These are phyloP conservation scores for Penicillium diatomitis DNA, from an alignment of 495 filamentous ascomycete species.

Conservation along the genomic window DNA sequence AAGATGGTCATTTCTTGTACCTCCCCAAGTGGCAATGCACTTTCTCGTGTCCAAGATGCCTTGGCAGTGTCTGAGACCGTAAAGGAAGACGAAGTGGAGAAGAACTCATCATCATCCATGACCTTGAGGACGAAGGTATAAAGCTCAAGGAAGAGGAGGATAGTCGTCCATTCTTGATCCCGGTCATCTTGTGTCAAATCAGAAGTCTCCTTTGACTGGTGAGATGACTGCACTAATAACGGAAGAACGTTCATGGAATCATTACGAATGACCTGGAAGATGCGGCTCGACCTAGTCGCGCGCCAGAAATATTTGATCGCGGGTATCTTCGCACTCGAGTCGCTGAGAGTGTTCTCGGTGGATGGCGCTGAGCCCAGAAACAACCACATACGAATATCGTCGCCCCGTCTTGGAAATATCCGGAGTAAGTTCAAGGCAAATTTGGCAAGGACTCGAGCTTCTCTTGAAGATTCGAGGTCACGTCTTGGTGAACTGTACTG, in stretches of 20 bases:
- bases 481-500: slow-evolving; percentile 16
- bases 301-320: slow-evolving; percentile 88
- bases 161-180: slow-evolving; percentile 77
- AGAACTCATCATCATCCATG: slow-evolving; percentile 75
- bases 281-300: slow-evolving; percentile 53
- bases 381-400: slow-evolving; percentile 94
- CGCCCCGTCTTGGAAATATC: slow-evolving; percentile 72
- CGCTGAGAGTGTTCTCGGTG: slow-evolving; percentile 22
- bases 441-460: slow-evolving; percentile 69
- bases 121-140: slow-evolving; percentile 87
- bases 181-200: slow-evolving; percentile 20
- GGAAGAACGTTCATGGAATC: slow-evolving; percentile 49
- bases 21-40: slow-evolving; percentile 59
- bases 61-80: slow-evolving; percentile 24
- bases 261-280: slow-evolving; percentile 56
- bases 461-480: slow-evolving; percentile 33
- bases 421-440: slow-evolving; percentile 80
- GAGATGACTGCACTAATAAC: slow-evolving; percentile 37
- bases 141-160: slow-evolving; percentile 86
- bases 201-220: slow-evolving; percentile 12
- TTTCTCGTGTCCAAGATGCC: slow-evolving; percentile 49
- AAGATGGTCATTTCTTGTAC: slow-evolving; percentile 71
- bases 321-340: slow-evolving; percentile 41
- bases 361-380: slow-evolving; percentile 67
- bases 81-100: slow-evolving; percentile 34